Evolutionary conservation across 2,329 filamentous ascomycete species (phyloP).

Genomic region (Colletotrichum euphorbiae): DNA sequence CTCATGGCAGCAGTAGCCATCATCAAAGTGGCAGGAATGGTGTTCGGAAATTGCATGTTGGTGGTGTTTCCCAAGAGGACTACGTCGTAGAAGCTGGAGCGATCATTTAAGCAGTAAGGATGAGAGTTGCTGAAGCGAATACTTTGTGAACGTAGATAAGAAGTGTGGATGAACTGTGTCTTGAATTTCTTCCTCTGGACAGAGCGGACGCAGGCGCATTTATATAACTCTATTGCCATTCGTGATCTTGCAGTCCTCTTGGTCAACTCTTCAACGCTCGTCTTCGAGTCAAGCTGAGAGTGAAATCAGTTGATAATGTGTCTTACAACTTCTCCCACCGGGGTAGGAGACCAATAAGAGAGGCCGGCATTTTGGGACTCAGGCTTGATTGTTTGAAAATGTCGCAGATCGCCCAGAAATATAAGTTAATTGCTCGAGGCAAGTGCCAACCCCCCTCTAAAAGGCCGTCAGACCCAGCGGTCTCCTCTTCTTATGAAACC

Average conservation of each 20-base stretch:
- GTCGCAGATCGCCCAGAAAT: background rate
- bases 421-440: too few species aligned
- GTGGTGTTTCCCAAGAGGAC: too few species aligned
- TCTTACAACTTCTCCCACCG: background rate
- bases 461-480: too few species aligned
- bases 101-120: too few species aligned
- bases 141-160: too few species aligned
- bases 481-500: too few species aligned
- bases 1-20: background rate
- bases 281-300: background rate
- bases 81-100: background rate
- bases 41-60: background rate
- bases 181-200: accelerated
- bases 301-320: background rate
- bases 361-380: background rate
- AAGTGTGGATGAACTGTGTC: background rate
- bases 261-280: background rate
- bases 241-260: too few species aligned
- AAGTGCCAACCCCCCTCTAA: too few species aligned
- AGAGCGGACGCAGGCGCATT: background rate
- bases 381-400: background rate
- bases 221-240: background rate
- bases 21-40: background rate
- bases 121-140: too few species aligned
- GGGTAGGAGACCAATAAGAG: background rate